Percentiles rank a stretch among this genome's conserved stretches.
These are phyloP conservation scores for Boletus huronensis DNA, from an alignment of 768 basidiomycete genomes.

Conservation along the genomic window DNA sequence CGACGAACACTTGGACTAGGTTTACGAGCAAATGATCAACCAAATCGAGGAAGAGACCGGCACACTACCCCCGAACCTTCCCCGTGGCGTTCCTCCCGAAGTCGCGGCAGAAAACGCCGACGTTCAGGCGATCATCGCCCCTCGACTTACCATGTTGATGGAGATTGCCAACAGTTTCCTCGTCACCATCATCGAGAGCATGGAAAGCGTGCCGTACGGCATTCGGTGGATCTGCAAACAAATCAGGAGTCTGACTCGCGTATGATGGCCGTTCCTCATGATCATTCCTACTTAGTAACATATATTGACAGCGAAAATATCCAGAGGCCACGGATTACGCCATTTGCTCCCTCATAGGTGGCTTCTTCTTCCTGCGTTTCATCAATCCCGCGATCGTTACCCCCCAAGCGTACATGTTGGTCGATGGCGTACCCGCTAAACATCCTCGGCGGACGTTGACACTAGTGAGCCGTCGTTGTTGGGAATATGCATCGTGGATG, in stretches of 20 bases:
- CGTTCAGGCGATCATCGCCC: slow-evolving; percentile 97
- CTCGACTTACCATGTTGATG: slow-evolving; percentile 97
- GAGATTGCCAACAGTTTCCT: slow-evolving; percentile 99
- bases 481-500: not conserved
- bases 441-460: slow-evolving; percentile 96
- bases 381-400: slow-evolving; percentile 99
- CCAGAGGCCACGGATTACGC: slow-evolving; percentile 98
- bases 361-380: slow-evolving; percentile 99
- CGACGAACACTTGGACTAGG: slow-evolving; percentile 42
- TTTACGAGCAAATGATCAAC: slow-evolving; percentile 99
- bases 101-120: slow-evolving; percentile 91
- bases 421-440: slow-evolving; percentile 96
- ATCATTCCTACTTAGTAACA: slow-evolving; percentile 9
- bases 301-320: slow-evolving; percentile 78
- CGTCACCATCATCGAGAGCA: slow-evolving; percentile 94
- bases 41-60: slow-evolving; percentile 99
- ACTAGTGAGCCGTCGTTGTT: slow-evolving; percentile 46
- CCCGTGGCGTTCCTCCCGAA: slow-evolving; percentile 91
- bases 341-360: slow-evolving; percentile 97
- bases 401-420: slow-evolving; percentile 99
- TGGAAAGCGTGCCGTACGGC: slow-evolving; percentile 98
- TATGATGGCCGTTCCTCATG: slow-evolving; percentile 35
- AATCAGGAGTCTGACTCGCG: slow-evolving; percentile 92
- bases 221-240: slow-evolving; percentile 99
- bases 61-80: slow-evolving; percentile 83